A percentile compares a stretch with the other conserved stretches of the same genome.
phyloP scores from a whole-genome alignment of 371 early-diverging fungal species.

The Mucor irregularis region DNA sequence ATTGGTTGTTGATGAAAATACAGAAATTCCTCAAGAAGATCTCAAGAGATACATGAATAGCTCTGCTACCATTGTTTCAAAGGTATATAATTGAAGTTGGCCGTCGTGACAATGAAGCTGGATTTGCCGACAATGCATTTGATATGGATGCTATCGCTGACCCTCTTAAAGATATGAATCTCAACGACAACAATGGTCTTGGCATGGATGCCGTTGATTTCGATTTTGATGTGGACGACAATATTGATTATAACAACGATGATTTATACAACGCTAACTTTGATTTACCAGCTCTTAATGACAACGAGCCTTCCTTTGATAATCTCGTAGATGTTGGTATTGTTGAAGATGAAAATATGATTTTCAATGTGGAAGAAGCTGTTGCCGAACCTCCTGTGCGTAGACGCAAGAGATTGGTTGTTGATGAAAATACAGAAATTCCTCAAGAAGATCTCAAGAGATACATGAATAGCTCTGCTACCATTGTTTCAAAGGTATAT shows the following conservation, averaged over 20 bases:
- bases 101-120: constrained; percentile 47
- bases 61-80: constrained; percentile 47
- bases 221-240: constrained; percentile 59
- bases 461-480: constrained; percentile 53
- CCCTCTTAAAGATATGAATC: constrained; percentile 45
- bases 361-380: constrained; percentile 29
- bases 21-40: constrained; percentile 65
- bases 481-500: constrained; percentile 33
- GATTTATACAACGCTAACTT: neutral
- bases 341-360: constrained; percentile 23
- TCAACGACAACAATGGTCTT: constrained; percentile 37
- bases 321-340: constrained; percentile 37
- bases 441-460: constrained; percentile 52
- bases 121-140: constrained; percentile 28
- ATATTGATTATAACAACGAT: constrained; percentile 18
- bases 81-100: constrained; percentile 42
- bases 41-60: constrained; percentile 52
- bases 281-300: constrained; percentile 2
- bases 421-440: constrained; percentile 74
- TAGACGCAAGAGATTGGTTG: constrained; percentile 60
- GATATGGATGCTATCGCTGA: constrained; percentile 26
- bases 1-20: constrained; percentile 66
- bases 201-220: constrained; percentile 36
- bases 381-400: constrained; percentile 14
- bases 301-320: constrained; percentile 15